These are phyloP conservation scores for Bipolaris gigantea DNA, from an alignment of 2,329 filamentous ascomycete species.

Conservation along the genomic window DNA sequence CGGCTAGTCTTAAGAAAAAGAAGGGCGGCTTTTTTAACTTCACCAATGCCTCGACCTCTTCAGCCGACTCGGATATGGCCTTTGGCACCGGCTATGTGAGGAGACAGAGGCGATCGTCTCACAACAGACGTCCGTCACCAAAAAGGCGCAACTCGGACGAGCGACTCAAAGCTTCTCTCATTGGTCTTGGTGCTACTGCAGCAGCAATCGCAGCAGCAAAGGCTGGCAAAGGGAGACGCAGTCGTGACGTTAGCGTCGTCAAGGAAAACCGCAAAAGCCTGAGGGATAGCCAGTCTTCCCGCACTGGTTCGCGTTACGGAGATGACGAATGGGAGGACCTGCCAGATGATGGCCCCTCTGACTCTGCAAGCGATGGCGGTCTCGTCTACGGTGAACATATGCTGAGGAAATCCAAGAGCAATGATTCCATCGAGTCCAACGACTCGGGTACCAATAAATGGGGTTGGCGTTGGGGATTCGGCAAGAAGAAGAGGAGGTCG, in stretches of 20 bases:
- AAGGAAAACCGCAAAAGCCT: conserved; percentile 35
- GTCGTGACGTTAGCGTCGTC: conserved; percentile 41
- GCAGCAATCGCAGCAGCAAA: conserved; percentile 53
- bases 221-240: conserved; percentile 32
- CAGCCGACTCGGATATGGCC: conserved; percentile 51
- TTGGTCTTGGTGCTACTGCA: conserved; percentile 53
- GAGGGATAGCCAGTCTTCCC: conserved; percentile 25
- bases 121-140: conserved; percentile 13
- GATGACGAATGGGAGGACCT: conserved; percentile 53
- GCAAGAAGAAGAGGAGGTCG: conserved; percentile 49
- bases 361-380: conserved; percentile 56
- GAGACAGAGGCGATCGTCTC: conserved; percentile 22
- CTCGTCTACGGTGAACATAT: conserved; percentile 62
- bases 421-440: conserved; percentile 58
- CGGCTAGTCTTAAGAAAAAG: conserved; percentile 40
- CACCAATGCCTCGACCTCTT: conserved; percentile 51
- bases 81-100: conserved; percentile 48
- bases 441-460: conserved; percentile 59
- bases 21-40: conserved; percentile 54
- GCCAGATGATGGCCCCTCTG: conserved; percentile 42
- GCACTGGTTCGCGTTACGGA: conserved; percentile 41
- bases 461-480: conserved; percentile 63
- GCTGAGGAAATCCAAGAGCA: conserved; percentile 47
- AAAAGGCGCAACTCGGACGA: conserved; percentile 49
- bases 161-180: conserved; percentile 50